phyloP scores from a whole-genome alignment of 192 early-diverging fungal genomes.

The Backusella tarrabulga region DNA sequence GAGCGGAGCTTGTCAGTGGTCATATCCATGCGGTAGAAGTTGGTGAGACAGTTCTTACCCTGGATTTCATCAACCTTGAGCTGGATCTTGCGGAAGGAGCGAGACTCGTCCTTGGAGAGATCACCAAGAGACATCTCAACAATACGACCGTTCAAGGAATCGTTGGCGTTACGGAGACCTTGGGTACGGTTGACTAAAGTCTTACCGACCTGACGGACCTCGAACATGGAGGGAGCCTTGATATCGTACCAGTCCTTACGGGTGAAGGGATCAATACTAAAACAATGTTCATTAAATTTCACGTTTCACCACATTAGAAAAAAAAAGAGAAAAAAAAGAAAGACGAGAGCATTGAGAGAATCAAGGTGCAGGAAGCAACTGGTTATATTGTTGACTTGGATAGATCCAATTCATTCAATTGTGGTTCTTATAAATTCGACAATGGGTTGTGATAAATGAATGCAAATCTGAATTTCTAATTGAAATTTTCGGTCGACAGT shows the following conservation, averaged over 20 bases:
- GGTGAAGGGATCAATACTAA: conserved; percentile 98
- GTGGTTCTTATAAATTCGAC: not conserved
- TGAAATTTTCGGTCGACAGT: not conserved
- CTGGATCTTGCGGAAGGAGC: conserved; percentile 97
- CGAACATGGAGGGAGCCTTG: conserved; percentile 97
- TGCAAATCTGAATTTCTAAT: not conserved
- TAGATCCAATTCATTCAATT: not conserved
- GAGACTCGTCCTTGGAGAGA: conserved; percentile 89
- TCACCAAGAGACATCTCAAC: conserved; percentile 97
- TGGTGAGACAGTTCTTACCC: no score
- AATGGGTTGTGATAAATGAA: not conserved
- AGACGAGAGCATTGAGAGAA: not conserved
- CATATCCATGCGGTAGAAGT: conserved; percentile 84
- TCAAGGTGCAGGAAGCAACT: not conserved
- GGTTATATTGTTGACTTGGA: not conserved
- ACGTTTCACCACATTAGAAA: not conserved
- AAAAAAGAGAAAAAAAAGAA: not conserved
- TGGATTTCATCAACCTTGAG: conserved; percentile 49
- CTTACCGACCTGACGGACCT: conserved; percentile 94
- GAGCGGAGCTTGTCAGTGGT: conserved; percentile 99
- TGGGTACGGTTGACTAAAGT: conserved; percentile 99
- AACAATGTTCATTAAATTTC: not conserved
- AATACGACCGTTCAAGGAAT: conserved; percentile 95
- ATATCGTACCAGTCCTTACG: conserved; percentile 99
- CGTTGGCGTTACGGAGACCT: conserved; percentile 97